Conservation (phyloP, 495 filamentous ascomycete genomes). For the Polyplosphaeria fusca region DNA sequence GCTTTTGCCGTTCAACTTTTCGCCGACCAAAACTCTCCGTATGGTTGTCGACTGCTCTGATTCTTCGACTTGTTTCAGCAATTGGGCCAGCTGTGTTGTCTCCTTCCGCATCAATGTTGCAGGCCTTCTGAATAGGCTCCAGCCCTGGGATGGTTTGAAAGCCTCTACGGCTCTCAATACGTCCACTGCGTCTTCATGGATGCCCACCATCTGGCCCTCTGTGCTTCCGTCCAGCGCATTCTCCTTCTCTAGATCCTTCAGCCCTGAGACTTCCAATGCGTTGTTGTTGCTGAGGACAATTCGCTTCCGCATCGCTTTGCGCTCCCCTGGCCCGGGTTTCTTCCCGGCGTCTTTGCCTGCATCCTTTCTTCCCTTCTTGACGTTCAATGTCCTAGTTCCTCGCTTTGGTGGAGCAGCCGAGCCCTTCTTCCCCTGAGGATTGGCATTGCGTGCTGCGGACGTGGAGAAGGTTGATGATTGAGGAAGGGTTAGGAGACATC, state of each 20-base stretch:
- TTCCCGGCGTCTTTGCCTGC: conserved; percentile 29
- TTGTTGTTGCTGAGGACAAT: conserved; percentile 92
- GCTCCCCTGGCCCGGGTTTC: conserved; percentile 68
- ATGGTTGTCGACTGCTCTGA: conserved; percentile 53
- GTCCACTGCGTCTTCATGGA: conserved; percentile 71
- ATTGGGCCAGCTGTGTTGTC: conserved; percentile 63
- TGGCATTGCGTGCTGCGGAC: conserved; percentile 38
- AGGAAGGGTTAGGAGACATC: conserved; percentile 21
- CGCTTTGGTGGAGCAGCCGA: conserved; percentile 28
- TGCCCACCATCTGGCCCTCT: conserved; percentile 61
- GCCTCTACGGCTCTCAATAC: conserved; percentile 75
- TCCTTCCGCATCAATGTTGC: conserved; percentile 71
- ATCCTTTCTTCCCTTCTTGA: conserved; percentile 35
- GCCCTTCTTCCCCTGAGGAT: conserved; percentile 41
- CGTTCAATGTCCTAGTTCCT: conserved; percentile 38
- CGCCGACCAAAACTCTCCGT: conserved; percentile 68
- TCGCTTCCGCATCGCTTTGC: conserved; percentile 80
- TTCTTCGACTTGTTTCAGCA: conserved; percentile 53
- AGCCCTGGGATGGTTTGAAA: conserved; percentile 88
- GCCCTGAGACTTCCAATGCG: conserved; percentile 68
- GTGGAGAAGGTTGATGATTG: conserved; percentile 29
- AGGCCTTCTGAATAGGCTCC: conserved; percentile 80
- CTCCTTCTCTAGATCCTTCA: conserved; percentile 55
- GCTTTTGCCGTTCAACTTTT: conserved; percentile 76
- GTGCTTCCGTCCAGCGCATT: conserved; percentile 46